These are phyloP conservation scores for Syzygium aqueum DNA, from an alignment of 345 rosid genomes.

Conservation along the genomic window DNA sequence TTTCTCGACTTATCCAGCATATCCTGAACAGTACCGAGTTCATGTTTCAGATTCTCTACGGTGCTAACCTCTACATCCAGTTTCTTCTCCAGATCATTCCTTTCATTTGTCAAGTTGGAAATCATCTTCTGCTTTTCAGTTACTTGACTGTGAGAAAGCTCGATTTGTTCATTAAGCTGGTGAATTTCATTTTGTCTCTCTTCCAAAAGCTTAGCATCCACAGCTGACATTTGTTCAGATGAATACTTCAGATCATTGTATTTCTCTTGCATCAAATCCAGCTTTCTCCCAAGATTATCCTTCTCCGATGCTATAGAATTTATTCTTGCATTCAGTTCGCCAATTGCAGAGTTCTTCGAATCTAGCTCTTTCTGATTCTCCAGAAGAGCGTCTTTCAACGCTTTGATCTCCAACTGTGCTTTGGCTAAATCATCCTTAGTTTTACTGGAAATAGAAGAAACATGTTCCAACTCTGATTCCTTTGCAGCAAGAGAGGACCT, in stretches of 20 bases:
- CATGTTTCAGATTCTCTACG: slow-evolving; percentile 41
- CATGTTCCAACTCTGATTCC: slow-evolving; percentile 47
- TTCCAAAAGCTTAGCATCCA: slow-evolving; percentile 36
- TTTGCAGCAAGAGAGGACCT: slow-evolving; percentile 38
- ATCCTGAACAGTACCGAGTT: slow-evolving; percentile 38
- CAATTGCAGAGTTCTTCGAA: slow-evolving; percentile 33
- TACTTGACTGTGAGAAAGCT: slow-evolving; percentile 25
- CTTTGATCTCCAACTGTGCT: slow-evolving; percentile 39
- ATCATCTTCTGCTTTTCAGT: slow-evolving; percentile 25
- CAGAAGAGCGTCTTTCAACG: slow-evolving; percentile 29
- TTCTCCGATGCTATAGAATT: slow-evolving; percentile 38
- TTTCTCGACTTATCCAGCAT: slow-evolving; percentile 36
- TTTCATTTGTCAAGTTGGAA: slow-evolving; percentile 46
- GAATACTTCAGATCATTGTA: slow-evolving; percentile 48
- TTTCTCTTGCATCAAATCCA: slow-evolving; percentile 30
- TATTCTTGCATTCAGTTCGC: slow-evolving; percentile 41
- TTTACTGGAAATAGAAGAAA: slow-evolving; percentile 33
- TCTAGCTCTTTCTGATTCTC: slow-evolving; percentile 41
- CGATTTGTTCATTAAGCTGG: slow-evolving; percentile 42
- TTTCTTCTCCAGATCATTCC: slow-evolving; percentile 37
- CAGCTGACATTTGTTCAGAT: slow-evolving; percentile 44
- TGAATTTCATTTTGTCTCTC: slow-evolving; percentile 43
- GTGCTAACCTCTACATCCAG: slow-evolving; percentile 37
- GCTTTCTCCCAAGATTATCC: slow-evolving; percentile 37
- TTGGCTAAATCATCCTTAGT: slow-evolving; percentile 38